Percentiles rank a stretch among this genome's conserved stretches.
phyloP scores from a whole-genome alignment of 140 eudicot genomes.

The Flaveria floridana region DNA sequence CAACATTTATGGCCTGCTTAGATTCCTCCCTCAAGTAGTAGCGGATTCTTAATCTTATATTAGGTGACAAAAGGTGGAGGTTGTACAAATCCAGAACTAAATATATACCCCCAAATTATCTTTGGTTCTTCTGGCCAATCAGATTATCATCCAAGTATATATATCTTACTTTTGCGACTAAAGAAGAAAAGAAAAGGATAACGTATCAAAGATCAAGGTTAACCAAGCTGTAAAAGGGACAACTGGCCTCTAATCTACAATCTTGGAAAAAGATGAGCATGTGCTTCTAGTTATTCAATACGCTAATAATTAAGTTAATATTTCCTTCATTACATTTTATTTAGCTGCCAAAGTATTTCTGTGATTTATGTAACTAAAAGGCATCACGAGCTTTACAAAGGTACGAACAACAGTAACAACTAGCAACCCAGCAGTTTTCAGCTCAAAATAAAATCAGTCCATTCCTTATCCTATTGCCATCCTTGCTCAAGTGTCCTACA shows the following conservation, averaged over 20 bases:
- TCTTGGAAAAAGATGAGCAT: background rate
- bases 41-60: constrained; percentile 13
- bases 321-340: constrained; percentile 19
- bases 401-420: constrained; percentile 1
- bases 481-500: background rate
- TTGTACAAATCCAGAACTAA: constrained; percentile 11
- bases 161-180: constrained; percentile 20
- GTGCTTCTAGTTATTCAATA: constrained; percentile 20
- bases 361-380: background rate
- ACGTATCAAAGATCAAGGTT: background rate
- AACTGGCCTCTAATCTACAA: constrained; percentile 7
- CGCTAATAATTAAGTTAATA: constrained; percentile 9
- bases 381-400: background rate
- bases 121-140: background rate
- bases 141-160: background rate
- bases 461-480: background rate
- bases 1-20: background rate
- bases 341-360: background rate
- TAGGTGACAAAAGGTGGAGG: background rate
- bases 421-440: background rate
- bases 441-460: background rate
- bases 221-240: background rate
- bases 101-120: background rate
- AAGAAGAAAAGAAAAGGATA: constrained; percentile 1
- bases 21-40: constrained; percentile 14